These are phyloP conservation scores for Hemileccinum impolitum DNA, from an alignment of 768 basidiomycete species.

Conservation along the genomic window DNA sequence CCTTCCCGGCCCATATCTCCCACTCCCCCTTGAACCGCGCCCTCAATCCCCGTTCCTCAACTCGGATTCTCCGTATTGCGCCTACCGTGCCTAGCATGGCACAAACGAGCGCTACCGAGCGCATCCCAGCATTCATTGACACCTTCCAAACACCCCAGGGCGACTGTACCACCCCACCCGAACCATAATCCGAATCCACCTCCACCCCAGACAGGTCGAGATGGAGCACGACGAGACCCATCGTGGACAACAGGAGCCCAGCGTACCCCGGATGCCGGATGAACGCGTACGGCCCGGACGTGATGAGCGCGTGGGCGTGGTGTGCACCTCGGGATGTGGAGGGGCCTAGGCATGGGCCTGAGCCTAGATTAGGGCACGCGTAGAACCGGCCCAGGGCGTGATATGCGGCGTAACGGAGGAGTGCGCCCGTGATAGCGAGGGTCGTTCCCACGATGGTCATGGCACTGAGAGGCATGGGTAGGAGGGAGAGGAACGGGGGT, in stretches of 20 bases:
- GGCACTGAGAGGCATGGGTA: not conserved
- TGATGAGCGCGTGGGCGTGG: constrained; percentile 25
- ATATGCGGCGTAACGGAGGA: constrained; percentile 36
- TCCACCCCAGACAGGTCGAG: not conserved
- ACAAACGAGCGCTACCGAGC: constrained; percentile 8
- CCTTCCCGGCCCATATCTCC: constrained; percentile 39
- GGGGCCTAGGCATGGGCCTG: constrained; percentile 1
- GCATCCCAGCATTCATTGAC: constrained; percentile 1
- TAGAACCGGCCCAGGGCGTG: constrained; percentile 23
- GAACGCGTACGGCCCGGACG: constrained; percentile 24
- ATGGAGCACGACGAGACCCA: constrained; percentile 14
- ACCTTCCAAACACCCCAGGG: not conserved
- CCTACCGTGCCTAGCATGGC: constrained; percentile 4
- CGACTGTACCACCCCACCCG: too few relatives aligned
- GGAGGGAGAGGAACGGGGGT: not conserved
- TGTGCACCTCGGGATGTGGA: not conserved
- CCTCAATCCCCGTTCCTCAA: constrained; percentile 13
- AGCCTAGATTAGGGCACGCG: constrained; percentile 10
- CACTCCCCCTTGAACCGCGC: constrained; percentile 17
- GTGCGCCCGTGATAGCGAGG: constrained; percentile 39
- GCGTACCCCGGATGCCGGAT: constrained; percentile 31
- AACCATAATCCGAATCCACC: too few relatives aligned
- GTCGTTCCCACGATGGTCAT: constrained; percentile 34
- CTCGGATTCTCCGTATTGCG: constrained; percentile 7
- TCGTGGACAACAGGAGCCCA: constrained; percentile 31